Percentiles rank a stretch among this genome's conserved stretches.
Evolutionary conservation across 2,329 filamentous ascomycete genomes (phyloP).

Genomic region (Pseudogymnoascus sp.): DNA sequence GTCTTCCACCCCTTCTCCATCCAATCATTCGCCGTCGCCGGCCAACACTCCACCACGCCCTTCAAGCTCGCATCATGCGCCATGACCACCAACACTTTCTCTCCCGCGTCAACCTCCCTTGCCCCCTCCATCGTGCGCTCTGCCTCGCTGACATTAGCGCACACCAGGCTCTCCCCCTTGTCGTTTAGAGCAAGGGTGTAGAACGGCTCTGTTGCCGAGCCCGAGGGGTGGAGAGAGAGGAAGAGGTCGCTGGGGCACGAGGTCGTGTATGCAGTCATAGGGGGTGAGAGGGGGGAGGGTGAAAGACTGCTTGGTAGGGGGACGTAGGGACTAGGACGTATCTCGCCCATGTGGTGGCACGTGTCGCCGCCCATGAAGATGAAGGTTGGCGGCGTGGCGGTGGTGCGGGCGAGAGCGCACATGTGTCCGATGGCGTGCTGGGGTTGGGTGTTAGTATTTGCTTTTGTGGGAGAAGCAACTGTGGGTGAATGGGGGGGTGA

Average conservation of each 20-base stretch:
- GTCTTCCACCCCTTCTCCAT: constrained; percentile 33
- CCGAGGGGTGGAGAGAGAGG: constrained; percentile 29
- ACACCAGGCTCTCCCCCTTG: constrained; percentile 12
- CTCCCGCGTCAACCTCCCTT: constrained; percentile 36
- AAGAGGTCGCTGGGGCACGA: constrained; percentile 36
- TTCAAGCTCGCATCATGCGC: constrained; percentile 37
- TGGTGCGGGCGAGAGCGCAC: constrained; percentile 39
- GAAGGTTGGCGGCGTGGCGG: constrained; percentile 30
- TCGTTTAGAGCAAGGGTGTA: constrained; percentile 22
- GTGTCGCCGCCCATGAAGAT: constrained; percentile 43
- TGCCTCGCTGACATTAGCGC: constrained; percentile 26
- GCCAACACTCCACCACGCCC: constrained; percentile 38
- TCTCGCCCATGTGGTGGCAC: constrained; percentile 36
- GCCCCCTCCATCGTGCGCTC: constrained; percentile 36
- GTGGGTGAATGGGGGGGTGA: background rate
- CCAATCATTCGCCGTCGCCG: constrained; percentile 36
- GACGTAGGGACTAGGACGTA: constrained; percentile 35
- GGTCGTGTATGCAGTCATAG: constrained; percentile 11
- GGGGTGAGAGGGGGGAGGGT: constrained; percentile 31
- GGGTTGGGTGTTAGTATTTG: background rate
- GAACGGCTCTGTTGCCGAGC: constrained; percentile 25
- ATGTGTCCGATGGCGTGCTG: constrained; percentile 40
- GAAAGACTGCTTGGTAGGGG: too few relatives aligned
- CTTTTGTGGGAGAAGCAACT: background rate
- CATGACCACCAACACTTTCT: constrained; percentile 34